phyloP scores from a whole-genome alignment of 2,329 filamentous ascomycete genomes.

The Diaporthe sp. region DNA sequence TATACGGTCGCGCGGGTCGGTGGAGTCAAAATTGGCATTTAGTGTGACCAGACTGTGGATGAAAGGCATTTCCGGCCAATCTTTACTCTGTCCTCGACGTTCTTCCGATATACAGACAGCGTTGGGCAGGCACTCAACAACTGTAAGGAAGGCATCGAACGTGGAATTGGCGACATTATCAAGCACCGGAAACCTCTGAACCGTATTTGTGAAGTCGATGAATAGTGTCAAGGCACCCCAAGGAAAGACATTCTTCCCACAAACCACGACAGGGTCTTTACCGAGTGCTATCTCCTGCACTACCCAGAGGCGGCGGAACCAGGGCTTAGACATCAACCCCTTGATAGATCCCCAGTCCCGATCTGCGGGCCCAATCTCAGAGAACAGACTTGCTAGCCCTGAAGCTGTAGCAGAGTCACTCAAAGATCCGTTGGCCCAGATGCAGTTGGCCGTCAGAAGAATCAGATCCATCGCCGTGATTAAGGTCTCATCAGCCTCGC shows the following conservation, averaged over 20 bases:
- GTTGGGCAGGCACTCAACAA: background rate
- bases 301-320: slow-evolving; percentile 39
- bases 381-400: background rate
- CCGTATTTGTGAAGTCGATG: background rate
- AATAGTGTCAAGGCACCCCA: background rate
- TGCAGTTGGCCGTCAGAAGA: background rate
- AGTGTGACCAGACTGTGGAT: background rate
- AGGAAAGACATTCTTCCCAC: slow-evolving; percentile 8
- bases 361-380: background rate
- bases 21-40: background rate
- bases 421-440: background rate
- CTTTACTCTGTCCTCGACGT: background rate
- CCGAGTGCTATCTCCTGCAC: slow-evolving; percentile 38
- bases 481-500: background rate
- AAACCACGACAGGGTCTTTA: background rate
- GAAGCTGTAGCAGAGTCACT: background rate
- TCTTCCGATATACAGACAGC: background rate
- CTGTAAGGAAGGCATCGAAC: background rate
- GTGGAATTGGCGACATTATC: background rate
- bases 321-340: slow-evolving; percentile 13
- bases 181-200: background rate
- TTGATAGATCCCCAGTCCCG: background rate
- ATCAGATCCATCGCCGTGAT: slow-evolving; percentile 6
- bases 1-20: slow-evolving; percentile 2
- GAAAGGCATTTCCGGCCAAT: background rate